Percentiles rank a stretch among this genome's conserved stretches.
Evolutionary conservation across 345 rosid species (phyloP).

Genomic region (Toxicodendron radicans): DNA sequence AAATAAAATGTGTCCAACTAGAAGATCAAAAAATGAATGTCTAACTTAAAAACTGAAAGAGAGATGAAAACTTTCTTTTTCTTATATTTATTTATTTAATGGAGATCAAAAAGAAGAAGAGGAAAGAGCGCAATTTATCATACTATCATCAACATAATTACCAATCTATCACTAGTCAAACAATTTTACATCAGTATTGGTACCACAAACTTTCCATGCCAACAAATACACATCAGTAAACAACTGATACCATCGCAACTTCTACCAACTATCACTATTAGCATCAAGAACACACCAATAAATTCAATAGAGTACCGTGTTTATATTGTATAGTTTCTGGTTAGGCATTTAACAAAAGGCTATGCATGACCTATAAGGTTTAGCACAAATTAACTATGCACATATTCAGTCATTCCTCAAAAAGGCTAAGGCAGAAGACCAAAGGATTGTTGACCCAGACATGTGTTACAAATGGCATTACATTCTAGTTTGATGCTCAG

Average conservation of each 20-base stretch:
- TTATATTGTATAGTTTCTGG: background rate
- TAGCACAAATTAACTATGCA: background rate
- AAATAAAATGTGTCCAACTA: background rate
- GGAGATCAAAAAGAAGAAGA: background rate
- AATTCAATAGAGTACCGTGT: background rate
- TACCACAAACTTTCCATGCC: background rate
- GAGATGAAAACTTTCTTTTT: background rate
- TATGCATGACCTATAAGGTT: background rate
- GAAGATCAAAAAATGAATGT: background rate
- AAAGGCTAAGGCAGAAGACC: background rate
- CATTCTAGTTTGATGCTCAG: background rate
- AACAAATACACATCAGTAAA: background rate
- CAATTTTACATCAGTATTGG: too few relatives aligned
- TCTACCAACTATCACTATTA: background rate
- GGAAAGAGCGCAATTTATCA: background rate
- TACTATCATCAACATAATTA: background rate
- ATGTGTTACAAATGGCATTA: background rate
- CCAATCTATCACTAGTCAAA: too few relatives aligned
- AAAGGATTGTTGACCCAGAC: background rate
- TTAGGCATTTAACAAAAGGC: background rate
- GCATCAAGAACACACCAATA: background rate
- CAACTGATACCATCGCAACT: background rate
- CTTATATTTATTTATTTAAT: background rate
- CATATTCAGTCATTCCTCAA: background rate
- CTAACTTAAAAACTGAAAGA: background rate